These are phyloP conservation scores for Sclerotinia glacialis DNA, from an alignment of 2,329 filamentous ascomycete species.

Conservation along the genomic window DNA sequence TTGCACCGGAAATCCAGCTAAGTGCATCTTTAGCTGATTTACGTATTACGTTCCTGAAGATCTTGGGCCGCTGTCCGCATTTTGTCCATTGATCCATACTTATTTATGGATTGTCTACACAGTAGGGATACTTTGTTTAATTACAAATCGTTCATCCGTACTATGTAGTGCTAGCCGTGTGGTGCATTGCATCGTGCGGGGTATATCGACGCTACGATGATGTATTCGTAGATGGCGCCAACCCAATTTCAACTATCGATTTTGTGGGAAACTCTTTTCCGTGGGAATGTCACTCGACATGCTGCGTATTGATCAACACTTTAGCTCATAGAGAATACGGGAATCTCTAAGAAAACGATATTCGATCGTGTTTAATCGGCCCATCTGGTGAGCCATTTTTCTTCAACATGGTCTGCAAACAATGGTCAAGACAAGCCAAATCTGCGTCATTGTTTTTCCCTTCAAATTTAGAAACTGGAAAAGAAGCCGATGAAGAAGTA, in stretches of 20 bases:
- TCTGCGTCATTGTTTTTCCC: background rate
- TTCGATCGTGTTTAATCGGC: background rate
- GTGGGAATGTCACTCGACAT: conserved; percentile 1
- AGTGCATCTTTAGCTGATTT: background rate
- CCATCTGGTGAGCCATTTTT: background rate
- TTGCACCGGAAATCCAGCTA: background rate
- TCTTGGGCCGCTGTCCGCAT: background rate
- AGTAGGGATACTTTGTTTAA: background rate
- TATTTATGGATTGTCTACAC: conserved; percentile 10
- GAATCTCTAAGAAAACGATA: background rate
- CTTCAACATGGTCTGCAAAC: background rate
- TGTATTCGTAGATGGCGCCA: background rate
- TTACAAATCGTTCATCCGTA: background rate
- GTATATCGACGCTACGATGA: background rate
- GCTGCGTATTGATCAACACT: background rate
- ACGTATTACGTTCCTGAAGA: conserved; percentile 19
- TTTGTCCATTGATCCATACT: background rate
- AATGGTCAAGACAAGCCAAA: background rate
- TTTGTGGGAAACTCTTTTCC: background rate
- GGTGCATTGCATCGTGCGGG: background rate
- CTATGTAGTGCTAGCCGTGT: background rate
- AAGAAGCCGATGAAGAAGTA: background rate
- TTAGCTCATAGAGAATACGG: conserved; percentile 3
- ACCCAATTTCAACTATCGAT: background rate
- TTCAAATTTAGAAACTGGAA: background rate